These are phyloP conservation scores for Fermentozyma sake DNA, from an alignment of 1,139 yeast genomes.

Conservation along the genomic window DNA sequence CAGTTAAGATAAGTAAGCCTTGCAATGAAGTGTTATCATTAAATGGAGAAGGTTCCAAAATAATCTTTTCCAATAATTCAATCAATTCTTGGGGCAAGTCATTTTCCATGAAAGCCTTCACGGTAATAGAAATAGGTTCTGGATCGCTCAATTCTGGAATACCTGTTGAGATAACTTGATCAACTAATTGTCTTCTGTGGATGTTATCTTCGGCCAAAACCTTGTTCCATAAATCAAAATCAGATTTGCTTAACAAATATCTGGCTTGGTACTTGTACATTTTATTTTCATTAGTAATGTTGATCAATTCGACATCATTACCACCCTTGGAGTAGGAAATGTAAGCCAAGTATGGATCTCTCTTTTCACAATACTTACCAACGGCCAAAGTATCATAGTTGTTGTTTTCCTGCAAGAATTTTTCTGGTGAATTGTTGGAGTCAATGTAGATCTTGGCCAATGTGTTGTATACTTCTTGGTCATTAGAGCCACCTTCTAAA, in stretches of 20 bases:
- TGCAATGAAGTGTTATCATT: conserved; percentile 92
- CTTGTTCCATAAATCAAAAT: conserved; percentile 71
- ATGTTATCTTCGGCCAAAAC: conserved; percentile 74
- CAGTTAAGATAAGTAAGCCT: conserved; percentile 87
- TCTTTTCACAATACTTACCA: conserved; percentile 98
- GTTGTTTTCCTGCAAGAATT: conserved; percentile 87
- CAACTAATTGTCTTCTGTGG: conserved; percentile 87
- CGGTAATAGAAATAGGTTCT: conserved; percentile 93
- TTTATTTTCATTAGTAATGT: conserved; percentile 91
- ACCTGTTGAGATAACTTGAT: conserved; percentile 93
- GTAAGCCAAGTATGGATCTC: conserved; percentile 97
- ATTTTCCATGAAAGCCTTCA: conserved; percentile 95
- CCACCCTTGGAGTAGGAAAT: conserved; percentile 95
- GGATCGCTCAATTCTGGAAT: conserved; percentile 95
- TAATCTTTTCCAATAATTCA: conserved; percentile 91
- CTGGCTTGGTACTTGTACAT: conserved; percentile 99
- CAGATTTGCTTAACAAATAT: conserved; percentile 82
- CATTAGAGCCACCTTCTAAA: conserved; percentile 81
- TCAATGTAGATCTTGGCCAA: conserved; percentile 97
- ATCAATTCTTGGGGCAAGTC: conserved; percentile 90
- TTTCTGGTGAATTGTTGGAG: conserved; percentile 95
- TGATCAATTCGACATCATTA: conserved; percentile 83
- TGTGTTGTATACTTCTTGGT: conserved; percentile 89
- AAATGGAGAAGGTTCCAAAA: conserved; percentile 95
- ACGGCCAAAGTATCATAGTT: conserved; percentile 88